Evolutionary conservation across 352 stramenopile species (phyloP), one percentile per base, ranked within the genome.

Genomic region (Globisporangium polare): DNA sequence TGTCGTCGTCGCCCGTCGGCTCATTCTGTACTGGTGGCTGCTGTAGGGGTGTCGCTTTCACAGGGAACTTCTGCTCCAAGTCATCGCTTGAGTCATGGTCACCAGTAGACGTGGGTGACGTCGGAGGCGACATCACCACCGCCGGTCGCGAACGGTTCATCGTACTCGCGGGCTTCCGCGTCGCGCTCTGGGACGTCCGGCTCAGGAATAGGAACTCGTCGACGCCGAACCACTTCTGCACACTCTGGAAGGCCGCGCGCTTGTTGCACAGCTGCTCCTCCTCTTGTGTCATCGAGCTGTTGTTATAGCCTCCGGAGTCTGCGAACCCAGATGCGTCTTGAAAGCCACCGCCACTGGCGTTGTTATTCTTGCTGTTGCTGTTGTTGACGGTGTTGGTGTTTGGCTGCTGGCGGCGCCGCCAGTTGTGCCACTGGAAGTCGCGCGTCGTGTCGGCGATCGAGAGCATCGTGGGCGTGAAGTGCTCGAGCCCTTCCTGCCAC

Each of bases 401-500:
- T 22, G 29, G 15, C 47, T 52, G 47, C 26, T 54, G 49, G n/a
- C 49, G 49, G 2, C 49, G 49, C 1, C 47, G 26, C 49, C 49
- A 54, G 18, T 41, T 54, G 26, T 54, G 42, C 76, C 69, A 84
- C 2, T 66, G 47, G 31, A 86, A 79, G 54, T 91, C 84, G 5
- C 78, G 53, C 13, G 24, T 58, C 0, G 66, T 43, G 35, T 94
- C 80, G 2, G 76, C 81, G 18, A 94, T 75, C 17, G 75, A 73
- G 41, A 91, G 72, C 78, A 94, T 89, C 60, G 85, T 86, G 6
- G 85, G 85, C 9, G 85, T 94, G 26, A 92, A 94, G 58, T 94
- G 85, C 58, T 89, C 80, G 35, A 83, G 70, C 18, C 80, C 80
- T 58, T 77, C 60, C 50, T 80, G 73, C 83, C 83, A 92, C 62